phyloP scores from a whole-genome alignment of 2,329 filamentous ascomycete species.

The Pseudogymnoascus sp. region DNA sequence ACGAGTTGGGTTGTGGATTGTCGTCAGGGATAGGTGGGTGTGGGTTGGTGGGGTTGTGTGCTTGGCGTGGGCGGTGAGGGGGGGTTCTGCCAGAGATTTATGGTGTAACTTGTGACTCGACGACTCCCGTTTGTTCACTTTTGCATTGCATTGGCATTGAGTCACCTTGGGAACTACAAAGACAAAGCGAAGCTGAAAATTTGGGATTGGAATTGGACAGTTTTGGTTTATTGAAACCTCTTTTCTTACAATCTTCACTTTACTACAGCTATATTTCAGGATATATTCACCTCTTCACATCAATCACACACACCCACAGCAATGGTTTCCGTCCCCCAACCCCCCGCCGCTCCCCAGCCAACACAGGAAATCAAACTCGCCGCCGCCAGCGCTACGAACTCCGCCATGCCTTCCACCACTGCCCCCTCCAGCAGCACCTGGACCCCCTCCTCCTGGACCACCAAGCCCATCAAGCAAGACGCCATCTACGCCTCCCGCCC shows the following conservation, averaged over 20 bases:
- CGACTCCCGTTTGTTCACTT: too few relatives aligned
- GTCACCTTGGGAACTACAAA: not conserved
- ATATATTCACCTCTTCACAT: not conserved
- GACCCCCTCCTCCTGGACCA: constrained; percentile 62
- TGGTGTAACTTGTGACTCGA: not conserved
- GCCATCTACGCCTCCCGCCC: constrained; percentile 59
- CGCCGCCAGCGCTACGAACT: not conserved
- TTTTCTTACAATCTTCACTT: not conserved
- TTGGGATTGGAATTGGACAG: not conserved
- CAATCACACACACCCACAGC: not conserved
- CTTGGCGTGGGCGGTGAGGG: not conserved
- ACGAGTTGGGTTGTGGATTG: not conserved
- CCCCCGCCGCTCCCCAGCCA: not conserved
- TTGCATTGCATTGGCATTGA: not conserved
- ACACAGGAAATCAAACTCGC: not conserved
- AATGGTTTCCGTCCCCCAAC: not conserved
- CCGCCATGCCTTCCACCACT: not conserved
- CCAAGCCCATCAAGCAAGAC: constrained; percentile 70
- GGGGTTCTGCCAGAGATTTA: not conserved
- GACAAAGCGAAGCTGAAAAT: not conserved
- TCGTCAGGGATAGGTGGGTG: not conserved
- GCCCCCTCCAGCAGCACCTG: constrained; percentile 29
- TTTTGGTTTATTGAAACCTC: not conserved
- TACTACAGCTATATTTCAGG: not conserved
- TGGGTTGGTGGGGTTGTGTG: not conserved